Conservation (phyloP, 1,284 basidiomycete genomes). For the Cryptococcus floricola region DNA sequence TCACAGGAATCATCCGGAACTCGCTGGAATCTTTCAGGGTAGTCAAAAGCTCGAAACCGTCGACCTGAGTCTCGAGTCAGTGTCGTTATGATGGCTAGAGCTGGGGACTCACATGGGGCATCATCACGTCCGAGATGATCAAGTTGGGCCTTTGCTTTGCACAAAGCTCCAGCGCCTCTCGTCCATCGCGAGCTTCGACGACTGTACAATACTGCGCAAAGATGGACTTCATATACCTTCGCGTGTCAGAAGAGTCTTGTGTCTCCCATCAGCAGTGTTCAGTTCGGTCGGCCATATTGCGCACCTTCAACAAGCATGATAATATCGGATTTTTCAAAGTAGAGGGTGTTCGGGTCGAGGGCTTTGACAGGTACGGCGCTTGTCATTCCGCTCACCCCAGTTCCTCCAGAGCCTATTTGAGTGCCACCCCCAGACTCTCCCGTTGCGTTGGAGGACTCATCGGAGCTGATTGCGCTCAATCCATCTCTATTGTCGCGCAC, state of each 20-base stretch:
- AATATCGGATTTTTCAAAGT: constrained; percentile 43
- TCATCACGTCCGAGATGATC: constrained; percentile 51
- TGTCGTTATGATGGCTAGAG: background rate
- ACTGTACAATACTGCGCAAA: constrained; percentile 48
- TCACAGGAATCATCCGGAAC: constrained; percentile 30
- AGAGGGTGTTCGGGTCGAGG: constrained; percentile 39
- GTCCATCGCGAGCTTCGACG: constrained; percentile 48
- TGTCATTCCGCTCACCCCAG: background rate
- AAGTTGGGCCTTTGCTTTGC: constrained; percentile 28
- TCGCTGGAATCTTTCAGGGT: constrained; percentile 22
- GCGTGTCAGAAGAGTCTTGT: constrained; percentile 32
- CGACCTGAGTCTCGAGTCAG: constrained; percentile 19
- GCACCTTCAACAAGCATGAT: constrained; percentile 45
- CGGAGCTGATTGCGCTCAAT: constrained; percentile 15
- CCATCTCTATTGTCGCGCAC: constrained; percentile 22
- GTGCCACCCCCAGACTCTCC: constrained; percentile 8
- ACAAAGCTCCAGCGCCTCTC: constrained; percentile 45
- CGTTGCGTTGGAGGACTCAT: constrained; percentile 15
- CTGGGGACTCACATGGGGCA: constrained; percentile 40
- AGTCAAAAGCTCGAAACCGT: constrained; percentile 34
- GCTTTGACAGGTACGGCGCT: constrained; percentile 17
- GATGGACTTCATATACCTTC: constrained; percentile 41
- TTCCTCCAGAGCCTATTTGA: background rate
- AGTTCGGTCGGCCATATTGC: background rate
- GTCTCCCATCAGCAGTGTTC: background rate